These are phyloP conservation scores for Ploettnerulaceae sp. DNA, from an alignment of 2,329 filamentous ascomycete species.

Conservation along the genomic window DNA sequence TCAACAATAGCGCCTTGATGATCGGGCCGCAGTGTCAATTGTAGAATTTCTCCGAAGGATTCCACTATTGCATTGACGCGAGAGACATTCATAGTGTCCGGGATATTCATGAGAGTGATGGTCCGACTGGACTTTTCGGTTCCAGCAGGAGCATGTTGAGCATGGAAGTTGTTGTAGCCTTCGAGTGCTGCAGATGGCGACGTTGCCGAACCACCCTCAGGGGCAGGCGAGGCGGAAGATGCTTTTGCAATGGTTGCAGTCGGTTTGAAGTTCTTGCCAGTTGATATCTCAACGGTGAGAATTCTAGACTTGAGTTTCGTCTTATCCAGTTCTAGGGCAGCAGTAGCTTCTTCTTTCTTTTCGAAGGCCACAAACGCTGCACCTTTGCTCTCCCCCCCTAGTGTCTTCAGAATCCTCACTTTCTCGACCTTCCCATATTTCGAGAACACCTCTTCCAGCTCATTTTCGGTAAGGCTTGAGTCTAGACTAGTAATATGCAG, in stretches of 20 bases:
- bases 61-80: slow-evolving; percentile 72
- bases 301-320: slow-evolving; percentile 64
- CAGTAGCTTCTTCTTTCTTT: slow-evolving; percentile 63
- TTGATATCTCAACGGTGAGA: slow-evolving; percentile 60
- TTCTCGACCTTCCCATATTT: slow-evolving; percentile 72
- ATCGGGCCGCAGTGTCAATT: slow-evolving; percentile 73
- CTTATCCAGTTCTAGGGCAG: slow-evolving; percentile 64
- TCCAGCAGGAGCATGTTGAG: slow-evolving; percentile 37
- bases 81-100: slow-evolving; percentile 87
- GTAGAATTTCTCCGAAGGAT: slow-evolving; percentile 64
- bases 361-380: slow-evolving; percentile 77
- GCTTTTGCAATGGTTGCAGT: slow-evolving; percentile 41
- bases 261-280: slow-evolving; percentile 51
- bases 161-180: slow-evolving; percentile 23
- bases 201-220: slow-evolving; percentile 34
- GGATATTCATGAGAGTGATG: slow-evolving; percentile 76
- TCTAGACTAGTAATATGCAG: slow-evolving; percentile 71
- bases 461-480: slow-evolving; percentile 55
- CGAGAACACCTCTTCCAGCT: slow-evolving; percentile 65
- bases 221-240: slow-evolving; percentile 33
- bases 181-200: slow-evolving; percentile 28
- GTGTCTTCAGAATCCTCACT: slow-evolving; percentile 64
- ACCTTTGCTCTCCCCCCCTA: slow-evolving; percentile 66
- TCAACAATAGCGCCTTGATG: slow-evolving; percentile 85
- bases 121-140: slow-evolving; percentile 60